Percentiles rank a stretch among this genome's conserved stretches.
phyloP scores from a whole-genome alignment of 192 early-diverging fungal genomes.

The Kickxella alabastrina region DNA sequence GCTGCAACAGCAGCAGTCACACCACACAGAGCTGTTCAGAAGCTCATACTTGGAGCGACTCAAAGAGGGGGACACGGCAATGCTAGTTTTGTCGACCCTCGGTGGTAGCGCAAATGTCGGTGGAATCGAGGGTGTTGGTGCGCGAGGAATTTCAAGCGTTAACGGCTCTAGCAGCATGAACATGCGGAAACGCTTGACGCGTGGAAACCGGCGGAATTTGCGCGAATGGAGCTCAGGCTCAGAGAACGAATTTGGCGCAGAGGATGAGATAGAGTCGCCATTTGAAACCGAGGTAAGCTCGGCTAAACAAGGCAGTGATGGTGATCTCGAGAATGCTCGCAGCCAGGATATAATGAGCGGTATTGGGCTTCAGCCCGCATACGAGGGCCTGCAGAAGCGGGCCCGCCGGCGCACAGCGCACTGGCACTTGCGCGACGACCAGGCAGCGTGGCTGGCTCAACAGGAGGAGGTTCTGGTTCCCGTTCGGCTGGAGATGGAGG shows the following conservation, averaged over 20 bases:
- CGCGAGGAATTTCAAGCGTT: not conserved
- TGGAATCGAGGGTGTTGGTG: not conserved
- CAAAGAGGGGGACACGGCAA: conserved; percentile 47
- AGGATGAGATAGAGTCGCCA: conserved; percentile 39
- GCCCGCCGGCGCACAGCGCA: conserved; percentile 46
- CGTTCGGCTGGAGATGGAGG: conserved; percentile 86
- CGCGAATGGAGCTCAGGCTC: conserved; percentile 52
- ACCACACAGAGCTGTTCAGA: conserved; percentile 29
- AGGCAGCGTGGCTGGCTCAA: conserved; percentile 55
- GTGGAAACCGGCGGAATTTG: conserved; percentile 43
- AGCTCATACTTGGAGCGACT: conserved; percentile 46
- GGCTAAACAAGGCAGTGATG: conserved; percentile 39
- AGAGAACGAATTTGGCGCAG: conserved; percentile 37
- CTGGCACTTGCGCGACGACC: conserved; percentile 46
- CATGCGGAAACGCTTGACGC: conserved; percentile 41
- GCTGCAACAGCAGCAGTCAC: conserved; percentile 18
- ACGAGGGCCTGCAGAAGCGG: conserved; percentile 29
- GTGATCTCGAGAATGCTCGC: conserved; percentile 14
- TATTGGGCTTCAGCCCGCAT: conserved; percentile 35
- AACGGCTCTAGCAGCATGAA: conserved; percentile 19
- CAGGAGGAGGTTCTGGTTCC: conserved; percentile 77
- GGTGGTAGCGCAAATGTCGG: conserved; percentile 15
- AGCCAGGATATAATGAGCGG: conserved; percentile 38
- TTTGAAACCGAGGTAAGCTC: conserved; percentile 45
- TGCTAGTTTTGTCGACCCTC: conserved; percentile 39